These are phyloP conservation scores for Luzula sylvatica DNA, from an alignment of 176 grass and related monocot species.

Conservation along the genomic window DNA sequence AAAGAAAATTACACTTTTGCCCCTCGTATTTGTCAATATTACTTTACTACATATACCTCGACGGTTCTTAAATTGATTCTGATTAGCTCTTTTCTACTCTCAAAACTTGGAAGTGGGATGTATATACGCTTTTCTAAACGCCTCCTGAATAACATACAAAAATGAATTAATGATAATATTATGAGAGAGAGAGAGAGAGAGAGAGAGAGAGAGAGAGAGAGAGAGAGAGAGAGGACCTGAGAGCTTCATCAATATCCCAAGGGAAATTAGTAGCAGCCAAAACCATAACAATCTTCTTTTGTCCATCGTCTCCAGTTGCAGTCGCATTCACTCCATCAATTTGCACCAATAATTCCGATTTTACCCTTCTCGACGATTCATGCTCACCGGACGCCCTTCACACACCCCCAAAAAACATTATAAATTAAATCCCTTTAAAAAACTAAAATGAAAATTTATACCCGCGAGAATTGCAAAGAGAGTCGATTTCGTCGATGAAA, in stretches of 20 bases:
- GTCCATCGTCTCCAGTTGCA: conserved; percentile 84
- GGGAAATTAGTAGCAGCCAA: conserved; percentile 97
- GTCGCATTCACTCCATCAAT: conserved; percentile 96
- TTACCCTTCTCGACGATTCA: conserved; percentile 97
- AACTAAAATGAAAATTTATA: conserved; percentile 21
- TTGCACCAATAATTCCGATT: conserved; percentile 97
- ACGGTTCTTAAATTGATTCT: conserved; percentile 95
- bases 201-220: not conserved
- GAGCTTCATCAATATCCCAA: conserved; percentile 99
- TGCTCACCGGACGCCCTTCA: conserved; percentile 93
- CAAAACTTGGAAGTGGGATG: conserved; percentile 92
- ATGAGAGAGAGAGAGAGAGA: not conserved
- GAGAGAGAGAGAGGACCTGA: conserved; percentile 44
- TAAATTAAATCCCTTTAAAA: not conserved
- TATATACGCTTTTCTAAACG: conserved; percentile 97
- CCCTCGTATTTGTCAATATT: conserved; percentile 4
- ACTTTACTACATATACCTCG: conserved; percentile 38
- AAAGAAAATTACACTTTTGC: not conserved
- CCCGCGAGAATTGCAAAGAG: conserved; percentile 93
- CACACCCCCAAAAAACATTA: too few species aligned
- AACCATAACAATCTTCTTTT: conserved; percentile 97
- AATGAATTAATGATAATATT: not conserved
- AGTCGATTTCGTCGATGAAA: conserved; percentile 99
- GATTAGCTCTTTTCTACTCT: conserved; percentile 95
- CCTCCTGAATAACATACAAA: conserved; percentile 35